Evolutionary conservation across 345 rosid genomes (phyloP).

Genomic region (Hevea brasiliensis): DNA sequence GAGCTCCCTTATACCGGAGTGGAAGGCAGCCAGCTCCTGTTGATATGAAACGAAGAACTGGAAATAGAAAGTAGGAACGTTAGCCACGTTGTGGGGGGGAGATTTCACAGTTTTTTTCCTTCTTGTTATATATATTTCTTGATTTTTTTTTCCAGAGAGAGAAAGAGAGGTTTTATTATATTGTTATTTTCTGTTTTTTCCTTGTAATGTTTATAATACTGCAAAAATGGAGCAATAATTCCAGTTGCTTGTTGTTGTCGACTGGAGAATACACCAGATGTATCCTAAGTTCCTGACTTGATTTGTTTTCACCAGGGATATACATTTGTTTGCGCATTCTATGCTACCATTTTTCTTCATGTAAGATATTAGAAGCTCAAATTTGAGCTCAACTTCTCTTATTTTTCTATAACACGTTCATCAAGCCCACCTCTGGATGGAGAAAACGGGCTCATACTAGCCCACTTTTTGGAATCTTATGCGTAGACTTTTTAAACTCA

Average conservation of each 20-base stretch:
- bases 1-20: conserved; percentile 38
- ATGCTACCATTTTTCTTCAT: conserved; percentile 10
- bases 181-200: conserved; percentile 7
- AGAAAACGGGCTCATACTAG: too few species aligned
- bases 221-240: conserved; percentile 48
- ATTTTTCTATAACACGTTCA: neutral
- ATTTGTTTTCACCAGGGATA: conserved; percentile 28
- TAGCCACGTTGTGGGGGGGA: conserved; percentile 29
- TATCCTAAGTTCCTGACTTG: conserved; percentile 28
- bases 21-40: conserved; percentile 54
- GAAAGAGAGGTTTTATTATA: conserved; percentile 16
- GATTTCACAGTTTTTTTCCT: conserved; percentile 32
- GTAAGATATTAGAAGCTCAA: conserved; percentile 6
- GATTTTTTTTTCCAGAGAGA: conserved; percentile 23
- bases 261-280: conserved; percentile 16
- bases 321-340: conserved; percentile 8
- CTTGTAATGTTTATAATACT: conserved; percentile 35
- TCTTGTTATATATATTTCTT: conserved; percentile 13
- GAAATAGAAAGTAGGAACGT: conserved; percentile 52
- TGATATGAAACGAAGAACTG: conserved; percentile 64
- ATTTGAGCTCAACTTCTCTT: conserved; percentile 1
- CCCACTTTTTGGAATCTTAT: too few species aligned
- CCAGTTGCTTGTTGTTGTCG: conserved; percentile 43
- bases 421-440: too few species aligned
- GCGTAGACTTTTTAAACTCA: too few species aligned